These are phyloP conservation scores for Beauveria pseudobassiana DNA, from an alignment of 2,329 filamentous ascomycete species.

Conservation along the genomic window DNA sequence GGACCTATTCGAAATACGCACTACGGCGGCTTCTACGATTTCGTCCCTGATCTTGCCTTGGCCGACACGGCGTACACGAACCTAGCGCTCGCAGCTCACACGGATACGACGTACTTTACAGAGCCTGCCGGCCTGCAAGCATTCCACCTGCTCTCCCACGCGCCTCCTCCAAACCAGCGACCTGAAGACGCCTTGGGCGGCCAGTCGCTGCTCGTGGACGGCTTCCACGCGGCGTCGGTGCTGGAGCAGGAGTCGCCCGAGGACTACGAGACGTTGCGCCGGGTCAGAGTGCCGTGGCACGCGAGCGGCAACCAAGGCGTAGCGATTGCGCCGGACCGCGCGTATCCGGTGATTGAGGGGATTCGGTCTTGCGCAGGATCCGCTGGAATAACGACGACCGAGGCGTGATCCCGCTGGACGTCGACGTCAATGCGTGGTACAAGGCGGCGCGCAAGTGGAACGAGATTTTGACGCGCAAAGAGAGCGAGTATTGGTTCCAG, in stretches of 20 bases:
- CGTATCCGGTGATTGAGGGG: constrained; percentile 65
- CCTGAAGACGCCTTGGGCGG: constrained; percentile 51
- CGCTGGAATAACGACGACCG: constrained; percentile 94
- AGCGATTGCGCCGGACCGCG: constrained; percentile 63
- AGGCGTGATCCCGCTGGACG: constrained; percentile 54
- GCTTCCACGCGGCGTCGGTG: constrained; percentile 62
- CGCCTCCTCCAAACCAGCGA: constrained; percentile 32
- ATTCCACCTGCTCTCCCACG: constrained; percentile 78
- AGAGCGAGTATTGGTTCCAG: constrained; percentile 72
- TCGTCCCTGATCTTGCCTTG: constrained; percentile 77
- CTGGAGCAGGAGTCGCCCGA: constrained; percentile 46
- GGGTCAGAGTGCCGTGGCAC: constrained; percentile 62
- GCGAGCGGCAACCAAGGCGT: constrained; percentile 85
- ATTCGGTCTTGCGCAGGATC: constrained; percentile 48
- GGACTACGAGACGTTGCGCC: constrained; percentile 51
- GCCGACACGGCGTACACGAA: constrained; percentile 92
- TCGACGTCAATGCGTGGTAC: constrained; percentile 62
- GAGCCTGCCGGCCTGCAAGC: constrained; percentile 87
- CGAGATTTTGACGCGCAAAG: constrained; percentile 54
- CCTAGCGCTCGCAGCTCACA: constrained; percentile 74
- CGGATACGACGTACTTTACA: constrained; percentile 92
- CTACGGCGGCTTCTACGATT: constrained; percentile 76
- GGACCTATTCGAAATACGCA: constrained; percentile 85
- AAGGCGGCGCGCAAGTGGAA: constrained; percentile 69
- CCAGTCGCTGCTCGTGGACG: constrained; percentile 76